phyloP scores from a whole-genome alignment of 805 yeast genomes.

The Candida nitratophila region DNA sequence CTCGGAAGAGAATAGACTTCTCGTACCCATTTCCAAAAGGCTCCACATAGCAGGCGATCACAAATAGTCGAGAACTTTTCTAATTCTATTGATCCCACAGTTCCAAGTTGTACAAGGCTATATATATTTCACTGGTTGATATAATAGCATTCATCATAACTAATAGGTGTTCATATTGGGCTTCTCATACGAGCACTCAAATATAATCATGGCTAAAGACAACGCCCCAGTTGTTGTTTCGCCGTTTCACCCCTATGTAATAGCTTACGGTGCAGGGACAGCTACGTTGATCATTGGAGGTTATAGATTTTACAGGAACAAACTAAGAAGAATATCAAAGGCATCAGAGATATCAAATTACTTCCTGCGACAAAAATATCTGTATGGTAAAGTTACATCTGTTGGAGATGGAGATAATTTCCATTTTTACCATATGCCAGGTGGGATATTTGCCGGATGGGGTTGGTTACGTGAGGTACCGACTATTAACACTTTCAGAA shows the following conservation, averaged over 20 bases:
- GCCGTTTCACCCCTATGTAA: slow-evolving; percentile 20
- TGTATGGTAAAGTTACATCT: slow-evolving; percentile 72
- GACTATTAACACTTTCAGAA: slow-evolving; percentile 31
- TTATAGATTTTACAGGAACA: slow-evolving; percentile 35
- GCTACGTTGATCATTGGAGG: slow-evolving; percentile 32
- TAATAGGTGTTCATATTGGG: no score
- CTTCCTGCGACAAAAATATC: slow-evolving; percentile 35
- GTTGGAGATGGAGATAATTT: slow-evolving; percentile 97
- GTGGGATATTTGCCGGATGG: slow-evolving; percentile 87
- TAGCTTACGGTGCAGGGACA: slow-evolving; percentile 23
- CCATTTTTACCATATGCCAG: slow-evolving; percentile 88
- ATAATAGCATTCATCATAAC: no score
- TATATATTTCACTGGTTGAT: no score
- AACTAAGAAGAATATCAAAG: slow-evolving; percentile 42
- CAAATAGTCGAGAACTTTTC: no score
- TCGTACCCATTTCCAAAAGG: no score
- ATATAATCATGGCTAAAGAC: neutral
- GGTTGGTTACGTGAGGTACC: slow-evolving; percentile 80
- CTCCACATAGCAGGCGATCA: no score
- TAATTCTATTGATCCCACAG: neutral
- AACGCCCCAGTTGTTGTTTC: slow-evolving; percentile 9
- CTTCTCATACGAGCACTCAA: no score
- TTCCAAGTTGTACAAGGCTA: no score
- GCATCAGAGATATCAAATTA: slow-evolving; percentile 43
- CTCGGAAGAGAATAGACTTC: no score